A percentile compares a stretch with the other conserved stretches of the same genome.
Evolutionary conservation across 352 stramenopile genomes (phyloP).

Genomic region (Phytophthora syringae): DNA sequence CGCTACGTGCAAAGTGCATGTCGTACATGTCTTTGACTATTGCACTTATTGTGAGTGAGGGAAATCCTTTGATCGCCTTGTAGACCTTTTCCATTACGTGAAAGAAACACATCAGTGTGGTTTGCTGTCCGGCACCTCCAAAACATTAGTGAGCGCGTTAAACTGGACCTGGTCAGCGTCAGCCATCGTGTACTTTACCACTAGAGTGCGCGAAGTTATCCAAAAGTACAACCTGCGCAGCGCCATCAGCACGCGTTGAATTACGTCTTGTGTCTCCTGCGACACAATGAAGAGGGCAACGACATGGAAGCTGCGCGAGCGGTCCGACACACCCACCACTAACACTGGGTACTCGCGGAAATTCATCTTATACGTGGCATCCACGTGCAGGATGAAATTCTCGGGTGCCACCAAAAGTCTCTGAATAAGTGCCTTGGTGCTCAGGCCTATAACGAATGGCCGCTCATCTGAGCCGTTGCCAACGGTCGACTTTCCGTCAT

Average conservation of each 20-base stretch:
- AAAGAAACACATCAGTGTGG: constrained; percentile 22
- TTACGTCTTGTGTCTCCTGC: not conserved
- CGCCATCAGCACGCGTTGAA: not conserved
- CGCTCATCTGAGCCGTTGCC: not conserved
- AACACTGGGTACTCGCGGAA: not conserved
- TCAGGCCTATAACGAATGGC: not conserved
- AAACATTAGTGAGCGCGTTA: not conserved
- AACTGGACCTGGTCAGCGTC: constrained; percentile 10
- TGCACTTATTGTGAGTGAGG: not conserved
- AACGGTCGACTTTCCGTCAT: not conserved
- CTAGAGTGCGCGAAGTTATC: not conserved
- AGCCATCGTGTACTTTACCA: constrained; percentile 15
- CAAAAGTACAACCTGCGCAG: not conserved
- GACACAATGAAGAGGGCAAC: constrained; percentile 1
- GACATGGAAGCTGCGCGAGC: not conserved
- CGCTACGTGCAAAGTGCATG: constrained; percentile 21
- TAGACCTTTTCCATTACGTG: constrained; percentile 24
- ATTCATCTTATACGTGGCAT: constrained; percentile 5
- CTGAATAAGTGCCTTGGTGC: not conserved
- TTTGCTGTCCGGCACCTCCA: not conserved
- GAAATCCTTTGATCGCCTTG: constrained; percentile 1
- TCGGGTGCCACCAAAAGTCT: not conserved
- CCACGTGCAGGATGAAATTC: not conserved
- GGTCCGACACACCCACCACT: not conserved
- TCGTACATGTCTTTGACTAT: constrained; percentile 23